Evolutionary conservation across 2,329 filamentous ascomycete genomes (phyloP).

Genomic region (Zasmidium cellare): DNA sequence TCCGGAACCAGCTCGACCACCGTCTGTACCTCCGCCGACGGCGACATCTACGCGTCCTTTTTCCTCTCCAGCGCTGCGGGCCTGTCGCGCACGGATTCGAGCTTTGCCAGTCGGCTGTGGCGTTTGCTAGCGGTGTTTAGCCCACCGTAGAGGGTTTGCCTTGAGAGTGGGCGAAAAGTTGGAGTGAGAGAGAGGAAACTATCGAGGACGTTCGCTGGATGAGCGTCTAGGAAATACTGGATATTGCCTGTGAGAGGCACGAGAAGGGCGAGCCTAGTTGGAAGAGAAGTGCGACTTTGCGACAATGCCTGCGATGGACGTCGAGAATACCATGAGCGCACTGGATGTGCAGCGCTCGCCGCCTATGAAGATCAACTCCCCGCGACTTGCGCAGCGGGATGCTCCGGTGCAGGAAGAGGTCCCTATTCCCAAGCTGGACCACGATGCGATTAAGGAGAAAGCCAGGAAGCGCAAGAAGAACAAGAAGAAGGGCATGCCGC

Average conservation of each 20-base stretch:
- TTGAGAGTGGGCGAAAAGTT: conserved; percentile 58
- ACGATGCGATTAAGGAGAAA: conserved; percentile 36
- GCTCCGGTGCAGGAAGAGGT: conserved; percentile 19
- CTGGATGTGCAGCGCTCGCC: conserved; percentile 32
- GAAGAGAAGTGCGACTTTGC: not conserved
- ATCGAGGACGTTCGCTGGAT: too few relatives aligned
- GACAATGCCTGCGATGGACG: conserved; percentile 38
- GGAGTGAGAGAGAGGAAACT: too few relatives aligned
- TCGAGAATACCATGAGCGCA: conserved; percentile 27
- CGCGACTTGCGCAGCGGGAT: conserved; percentile 26
- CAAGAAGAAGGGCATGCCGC: conserved; percentile 37
- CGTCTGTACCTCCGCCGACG: conserved; percentile 32
- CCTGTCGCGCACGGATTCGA: conserved; percentile 44
- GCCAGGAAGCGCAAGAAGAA: conserved; percentile 42
- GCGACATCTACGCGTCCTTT: conserved; percentile 37
- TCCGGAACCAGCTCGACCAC: conserved; percentile 37
- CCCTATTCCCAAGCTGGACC: conserved; percentile 34
- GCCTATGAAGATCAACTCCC: conserved; percentile 33
- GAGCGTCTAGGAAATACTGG: too few relatives aligned
- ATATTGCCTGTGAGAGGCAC: conserved; percentile 2
- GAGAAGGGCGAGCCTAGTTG: not conserved
- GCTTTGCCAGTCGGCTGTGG: conserved; percentile 50
- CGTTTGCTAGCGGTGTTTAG: conserved; percentile 41
- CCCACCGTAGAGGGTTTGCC: conserved; percentile 41
- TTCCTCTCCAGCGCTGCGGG: conserved; percentile 32